Evolutionary conservation across 345 rosid genomes (phyloP).

Genomic region (Diplotaxis tenuifolia): DNA sequence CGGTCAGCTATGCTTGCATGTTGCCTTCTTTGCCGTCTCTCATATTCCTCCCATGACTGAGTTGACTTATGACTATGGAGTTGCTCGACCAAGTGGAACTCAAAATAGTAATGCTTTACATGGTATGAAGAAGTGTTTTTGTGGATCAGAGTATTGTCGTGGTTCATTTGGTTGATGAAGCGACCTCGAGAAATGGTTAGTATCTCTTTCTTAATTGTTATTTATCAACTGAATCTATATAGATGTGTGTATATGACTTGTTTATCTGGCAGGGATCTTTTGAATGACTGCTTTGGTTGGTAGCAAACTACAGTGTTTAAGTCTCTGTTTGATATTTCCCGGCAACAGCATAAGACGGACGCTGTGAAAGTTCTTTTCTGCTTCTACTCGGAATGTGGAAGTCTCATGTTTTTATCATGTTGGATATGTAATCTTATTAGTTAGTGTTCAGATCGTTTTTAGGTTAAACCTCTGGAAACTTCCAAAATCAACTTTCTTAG

Average conservation of each 20-base stretch:
- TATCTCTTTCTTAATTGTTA: slow-evolving; percentile 1
- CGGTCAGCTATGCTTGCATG: neutral
- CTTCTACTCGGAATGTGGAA: slow-evolving; percentile 20
- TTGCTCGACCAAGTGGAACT: neutral
- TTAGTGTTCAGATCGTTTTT: slow-evolving; percentile 13
- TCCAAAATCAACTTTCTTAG: neutral
- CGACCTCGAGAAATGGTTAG: slow-evolving; percentile 31
- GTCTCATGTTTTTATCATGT: neutral
- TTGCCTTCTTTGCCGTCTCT: neutral
- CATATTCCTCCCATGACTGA: neutral
- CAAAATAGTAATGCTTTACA: neutral
- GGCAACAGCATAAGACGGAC: slow-evolving; percentile 1
- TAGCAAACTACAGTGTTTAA: slow-evolving; percentile 12
- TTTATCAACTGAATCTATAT: neutral
- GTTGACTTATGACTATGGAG: neutral
- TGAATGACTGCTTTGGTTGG: slow-evolving; percentile 18
- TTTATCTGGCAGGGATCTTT: slow-evolving; percentile 24
- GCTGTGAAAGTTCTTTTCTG: slow-evolving; percentile 22
- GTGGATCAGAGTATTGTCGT: too few relatives aligned
- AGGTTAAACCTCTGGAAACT: neutral
- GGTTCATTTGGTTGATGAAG: too few relatives aligned
- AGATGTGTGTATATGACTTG: neutral
- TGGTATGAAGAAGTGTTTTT: too few relatives aligned
- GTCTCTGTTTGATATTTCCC: slow-evolving; percentile 5
- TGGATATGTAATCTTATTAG: slow-evolving; percentile 26